Evolutionary conservation across 2,329 filamentous ascomycete species (phyloP).

Genomic region (Aspergillus latus): DNA sequence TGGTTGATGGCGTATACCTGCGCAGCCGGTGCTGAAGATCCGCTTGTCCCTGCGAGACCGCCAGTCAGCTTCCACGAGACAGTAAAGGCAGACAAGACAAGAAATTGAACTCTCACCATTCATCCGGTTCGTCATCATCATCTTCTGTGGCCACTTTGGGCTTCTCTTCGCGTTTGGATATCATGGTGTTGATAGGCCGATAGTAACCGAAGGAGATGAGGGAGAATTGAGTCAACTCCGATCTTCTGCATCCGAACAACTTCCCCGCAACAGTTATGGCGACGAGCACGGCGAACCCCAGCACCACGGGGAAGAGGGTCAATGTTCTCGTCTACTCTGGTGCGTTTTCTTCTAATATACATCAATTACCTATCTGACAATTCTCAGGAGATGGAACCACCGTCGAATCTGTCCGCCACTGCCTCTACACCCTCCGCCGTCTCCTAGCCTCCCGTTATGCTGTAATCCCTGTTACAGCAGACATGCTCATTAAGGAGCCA

Average conservation of each 20-base stretch:
- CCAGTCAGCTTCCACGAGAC: conserved; percentile 20
- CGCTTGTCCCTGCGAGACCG: conserved; percentile 78
- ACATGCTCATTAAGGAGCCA: conserved; percentile 82
- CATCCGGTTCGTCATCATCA: conserved; percentile 86
- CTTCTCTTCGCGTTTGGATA: conserved; percentile 60
- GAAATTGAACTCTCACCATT: conserved; percentile 64
- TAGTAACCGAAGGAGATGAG: conserved; percentile 1
- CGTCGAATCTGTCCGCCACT: conserved; percentile 83
- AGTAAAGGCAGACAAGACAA: neutral
- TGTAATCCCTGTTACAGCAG: conserved; percentile 78
- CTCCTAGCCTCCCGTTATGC: conserved; percentile 89
- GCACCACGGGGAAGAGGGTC: conserved; percentile 64
- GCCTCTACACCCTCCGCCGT: conserved; percentile 79
- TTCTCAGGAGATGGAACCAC: conserved; percentile 77
- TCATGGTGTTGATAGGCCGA: conserved; percentile 46
- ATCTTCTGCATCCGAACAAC: conserved; percentile 2
- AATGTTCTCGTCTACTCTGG: conserved; percentile 94
- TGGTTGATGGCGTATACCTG: conserved; percentile 56
- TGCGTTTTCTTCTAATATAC: conserved; percentile 40
- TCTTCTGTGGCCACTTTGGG: conserved; percentile 44
- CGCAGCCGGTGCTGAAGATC: conserved; percentile 94
- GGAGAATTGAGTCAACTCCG: conserved; percentile 7
- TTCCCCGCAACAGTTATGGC: conserved; percentile 25
- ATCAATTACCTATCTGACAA: conserved; percentile 30
- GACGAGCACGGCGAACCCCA: conserved; percentile 29